These are phyloP conservation scores for Yamadazyma conglobata DNA, from an alignment of 1,139 yeast genomes.

Conservation along the genomic window DNA sequence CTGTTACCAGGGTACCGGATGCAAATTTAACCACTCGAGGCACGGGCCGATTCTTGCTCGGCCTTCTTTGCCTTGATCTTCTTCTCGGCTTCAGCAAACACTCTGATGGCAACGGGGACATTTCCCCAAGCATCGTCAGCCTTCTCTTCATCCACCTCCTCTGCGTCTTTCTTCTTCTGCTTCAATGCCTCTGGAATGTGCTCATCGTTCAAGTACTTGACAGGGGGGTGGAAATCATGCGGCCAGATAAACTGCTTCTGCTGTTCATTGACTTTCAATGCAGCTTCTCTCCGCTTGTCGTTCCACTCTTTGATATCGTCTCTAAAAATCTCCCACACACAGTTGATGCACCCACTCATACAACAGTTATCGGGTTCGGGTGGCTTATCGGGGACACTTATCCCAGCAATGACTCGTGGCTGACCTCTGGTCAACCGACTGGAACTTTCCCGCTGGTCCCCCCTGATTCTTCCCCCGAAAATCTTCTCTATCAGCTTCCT, in stretches of 20 bases:
- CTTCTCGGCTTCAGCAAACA: conserved; percentile 81
- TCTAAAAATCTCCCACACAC: conserved; percentile 92
- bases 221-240: conserved; percentile 69
- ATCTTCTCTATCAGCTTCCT: conserved; percentile 49
- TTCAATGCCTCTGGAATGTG: conserved; percentile 30
- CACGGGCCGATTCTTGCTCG: no score
- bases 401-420: conserved; percentile 58
- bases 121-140: conserved; percentile 53
- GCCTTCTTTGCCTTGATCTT: conserved; percentile 46
- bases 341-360: conserved; percentile 94
- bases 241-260: conserved; percentile 70
- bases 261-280: conserved; percentile 39
- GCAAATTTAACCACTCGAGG: no score
- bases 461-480: conserved; percentile 59
- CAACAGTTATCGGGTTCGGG: conserved; percentile 93
- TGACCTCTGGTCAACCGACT: conserved; percentile 45
- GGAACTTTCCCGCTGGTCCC: conserved; percentile 50
- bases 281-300: conserved; percentile 56
- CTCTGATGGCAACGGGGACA: conserved; percentile 73
- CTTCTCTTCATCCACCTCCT: conserved; percentile 15
- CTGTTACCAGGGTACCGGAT: no score
- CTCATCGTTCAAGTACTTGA: conserved; percentile 25
- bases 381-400: conserved; percentile 76
- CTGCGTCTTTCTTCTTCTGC: conserved; percentile 14
- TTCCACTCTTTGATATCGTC: conserved; percentile 89